Conservation (phyloP, 768 basidiomycete species). For the Psilocybe tampanensis region DNA sequence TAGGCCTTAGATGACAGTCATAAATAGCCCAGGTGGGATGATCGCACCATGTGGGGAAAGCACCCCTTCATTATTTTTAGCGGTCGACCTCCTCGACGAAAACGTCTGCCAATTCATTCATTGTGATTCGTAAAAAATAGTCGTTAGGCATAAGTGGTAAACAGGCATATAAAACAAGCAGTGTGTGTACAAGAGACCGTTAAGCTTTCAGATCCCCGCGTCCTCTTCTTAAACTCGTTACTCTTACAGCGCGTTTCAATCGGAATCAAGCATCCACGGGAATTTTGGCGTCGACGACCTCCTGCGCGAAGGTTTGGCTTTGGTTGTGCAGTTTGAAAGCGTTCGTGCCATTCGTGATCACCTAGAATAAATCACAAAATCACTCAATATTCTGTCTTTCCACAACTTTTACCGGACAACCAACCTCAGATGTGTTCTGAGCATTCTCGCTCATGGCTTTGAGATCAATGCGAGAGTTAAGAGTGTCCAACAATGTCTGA, state of each 20-base stretch:
- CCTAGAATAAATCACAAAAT: neutral
- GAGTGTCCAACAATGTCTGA: slow-evolving; percentile 46
- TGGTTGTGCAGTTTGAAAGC: slow-evolving; percentile 26
- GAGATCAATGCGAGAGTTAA: slow-evolving; percentile 41
- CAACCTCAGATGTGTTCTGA: slow-evolving; percentile 13
- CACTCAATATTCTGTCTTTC: slow-evolving; percentile 6
- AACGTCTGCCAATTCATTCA: too few species aligned
- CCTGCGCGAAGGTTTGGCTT: slow-evolving; percentile 21
- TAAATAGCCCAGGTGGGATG: too few species aligned
- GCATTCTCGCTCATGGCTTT: slow-evolving; percentile 26
- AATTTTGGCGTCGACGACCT: slow-evolving; percentile 12
- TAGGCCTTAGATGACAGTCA: neutral
- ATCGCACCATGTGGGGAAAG: too few species aligned
- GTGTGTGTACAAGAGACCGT: too few species aligned
- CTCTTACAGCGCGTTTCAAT: too few species aligned
- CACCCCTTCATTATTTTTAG: too few species aligned
- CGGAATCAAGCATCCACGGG: neutral
- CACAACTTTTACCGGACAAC: neutral
- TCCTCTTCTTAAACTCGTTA: too few species aligned
- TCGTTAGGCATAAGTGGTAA: too few species aligned
- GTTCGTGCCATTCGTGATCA: slow-evolving; percentile 4
- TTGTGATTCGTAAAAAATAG: too few species aligned
- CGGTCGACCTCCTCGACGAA: too few species aligned
- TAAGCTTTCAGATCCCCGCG: too few species aligned
- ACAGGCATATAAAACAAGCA: too few species aligned